Evolutionary conservation across 805 yeast species (phyloP).

Genomic region (Candida piceae): DNA sequence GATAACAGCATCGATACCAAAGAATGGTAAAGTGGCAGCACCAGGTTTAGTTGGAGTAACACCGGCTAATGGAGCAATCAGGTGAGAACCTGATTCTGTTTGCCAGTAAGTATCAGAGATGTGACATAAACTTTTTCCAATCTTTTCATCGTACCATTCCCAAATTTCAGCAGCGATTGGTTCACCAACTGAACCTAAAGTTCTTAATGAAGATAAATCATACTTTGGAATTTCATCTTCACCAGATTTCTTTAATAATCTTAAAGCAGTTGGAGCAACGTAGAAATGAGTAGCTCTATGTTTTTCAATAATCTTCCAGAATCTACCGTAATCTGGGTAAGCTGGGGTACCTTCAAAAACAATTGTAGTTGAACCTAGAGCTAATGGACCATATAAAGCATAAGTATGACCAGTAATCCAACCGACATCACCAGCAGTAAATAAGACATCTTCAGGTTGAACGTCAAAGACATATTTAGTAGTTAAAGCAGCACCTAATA

Average conservation of each 20-base stretch:
- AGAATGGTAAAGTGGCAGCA: conserved; percentile 78
- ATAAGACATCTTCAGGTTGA: conserved; percentile 66
- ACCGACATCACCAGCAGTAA: conserved; percentile 89
- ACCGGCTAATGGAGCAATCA: conserved; percentile 72
- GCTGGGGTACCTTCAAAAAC: conserved; percentile 88
- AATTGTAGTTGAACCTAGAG: conserved; percentile 71
- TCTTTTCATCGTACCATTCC: conserved; percentile 77
- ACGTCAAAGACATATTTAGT: conserved; percentile 74
- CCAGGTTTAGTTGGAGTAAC: conserved; percentile 82
- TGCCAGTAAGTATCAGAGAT: conserved; percentile 87
- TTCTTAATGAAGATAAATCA: conserved; percentile 60
- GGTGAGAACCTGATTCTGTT: conserved; percentile 80
- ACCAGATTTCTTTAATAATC: conserved; percentile 74
- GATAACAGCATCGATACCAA: conserved; percentile 70
- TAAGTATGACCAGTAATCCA: conserved; percentile 91
- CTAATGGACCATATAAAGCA: conserved; percentile 75
- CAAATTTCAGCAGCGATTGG: conserved; percentile 83
- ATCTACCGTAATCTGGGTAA: conserved; percentile 73
- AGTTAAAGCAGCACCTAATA: conserved; percentile 67
- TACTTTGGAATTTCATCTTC: conserved; percentile 54
- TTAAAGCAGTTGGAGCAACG: conserved; percentile 80
- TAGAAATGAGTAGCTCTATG: conserved; percentile 74
- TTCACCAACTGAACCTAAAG: conserved; percentile 80
- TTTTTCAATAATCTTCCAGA: conserved; percentile 71
- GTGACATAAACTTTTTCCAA: conserved; percentile 67